A percentile compares a stretch with the other conserved stretches of the same genome.
Conservation (phyloP, 208 protist species). For the Acanthamoeba divionensis region DNA sequence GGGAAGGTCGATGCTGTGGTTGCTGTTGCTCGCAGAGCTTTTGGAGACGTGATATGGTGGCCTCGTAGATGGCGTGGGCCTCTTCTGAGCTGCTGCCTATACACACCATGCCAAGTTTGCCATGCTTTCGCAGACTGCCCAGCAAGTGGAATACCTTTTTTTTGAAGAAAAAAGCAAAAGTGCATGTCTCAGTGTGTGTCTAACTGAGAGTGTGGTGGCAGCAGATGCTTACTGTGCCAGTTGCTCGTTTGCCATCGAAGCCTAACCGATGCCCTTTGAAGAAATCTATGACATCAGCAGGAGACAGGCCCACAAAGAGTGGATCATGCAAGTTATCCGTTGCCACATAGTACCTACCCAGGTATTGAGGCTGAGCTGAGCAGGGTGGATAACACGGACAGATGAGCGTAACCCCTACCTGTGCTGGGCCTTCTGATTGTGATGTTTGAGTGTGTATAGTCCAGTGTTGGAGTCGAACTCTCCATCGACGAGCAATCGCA, state of each 20-base stretch:
- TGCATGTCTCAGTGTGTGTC: neutral
- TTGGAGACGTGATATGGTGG: neutral
- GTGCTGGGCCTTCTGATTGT: neutral
- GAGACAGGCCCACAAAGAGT: neutral
- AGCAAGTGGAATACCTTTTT: neutral
- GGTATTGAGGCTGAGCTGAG: too few species aligned
- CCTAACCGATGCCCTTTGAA: neutral
- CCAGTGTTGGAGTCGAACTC: neutral
- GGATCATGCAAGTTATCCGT: neutral
- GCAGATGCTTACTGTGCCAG: neutral
- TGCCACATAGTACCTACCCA: neutral
- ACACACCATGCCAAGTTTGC: slow-evolving; percentile 4
- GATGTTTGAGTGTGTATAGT: neutral
- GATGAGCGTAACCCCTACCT: neutral
- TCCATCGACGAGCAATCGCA: neutral
- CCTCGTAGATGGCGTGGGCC: neutral
- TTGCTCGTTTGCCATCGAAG: neutral
- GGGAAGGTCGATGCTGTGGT: too few species aligned
- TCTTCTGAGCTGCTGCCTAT: neutral
- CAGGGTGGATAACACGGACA: neutral
- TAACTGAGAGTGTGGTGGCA: neutral
- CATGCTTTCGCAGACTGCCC: neutral
- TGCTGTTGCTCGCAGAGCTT: too few species aligned
- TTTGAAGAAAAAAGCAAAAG: too few species aligned
- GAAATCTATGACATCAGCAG: neutral